Conservation (phyloP, 805 yeast genomes). For the Priceomyces haplophilus region DNA sequence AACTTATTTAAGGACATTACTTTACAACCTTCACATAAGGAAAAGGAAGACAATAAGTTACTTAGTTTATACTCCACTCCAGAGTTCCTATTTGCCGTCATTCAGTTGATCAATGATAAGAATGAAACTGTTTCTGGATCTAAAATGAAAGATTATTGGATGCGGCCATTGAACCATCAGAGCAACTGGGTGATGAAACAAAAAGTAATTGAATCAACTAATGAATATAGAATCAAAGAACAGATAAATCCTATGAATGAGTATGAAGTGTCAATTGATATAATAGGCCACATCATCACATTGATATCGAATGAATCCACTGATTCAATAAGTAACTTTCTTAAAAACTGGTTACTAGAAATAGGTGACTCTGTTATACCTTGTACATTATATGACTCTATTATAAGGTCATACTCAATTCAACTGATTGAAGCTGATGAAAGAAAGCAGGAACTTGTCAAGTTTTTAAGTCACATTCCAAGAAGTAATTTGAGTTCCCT, state of each 20-base stretch:
- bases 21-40: slow-evolving; percentile 25
- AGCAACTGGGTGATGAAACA: slow-evolving; percentile 36
- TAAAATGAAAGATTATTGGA: slow-evolving; percentile 20
- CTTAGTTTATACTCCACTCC: slow-evolving; percentile 33
- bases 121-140: slow-evolving; percentile 3
- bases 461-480: slow-evolving; percentile 32
- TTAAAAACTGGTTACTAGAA: slow-evolving; percentile 41
- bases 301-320: slow-evolving; percentile 8
- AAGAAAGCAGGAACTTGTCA: slow-evolving; percentile 19
- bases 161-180: slow-evolving; percentile 28
- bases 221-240: slow-evolving; percentile 11
- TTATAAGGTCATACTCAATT: slow-evolving; percentile 17
- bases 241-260: slow-evolving; percentile 17
- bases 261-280: slow-evolving; percentile 17
- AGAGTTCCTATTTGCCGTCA: slow-evolving; percentile 21
- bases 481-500: slow-evolving; percentile 39
- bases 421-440: slow-evolving; percentile 9
- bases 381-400: slow-evolving; percentile 35
- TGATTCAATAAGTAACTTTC: slow-evolving; percentile 24
- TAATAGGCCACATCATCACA: slow-evolving; percentile 17
- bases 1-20: slow-evolving; percentile 41
- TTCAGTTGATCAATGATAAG: slow-evolving; percentile 18
- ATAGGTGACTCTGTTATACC: slow-evolving; percentile 42
- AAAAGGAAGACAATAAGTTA: slow-evolving; percentile 10
- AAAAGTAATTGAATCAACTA: slow-evolving; percentile 21